Base-by-base conservation (phyloP, 257 asterid genomes). In the Solanum clarkiae region DNA sequence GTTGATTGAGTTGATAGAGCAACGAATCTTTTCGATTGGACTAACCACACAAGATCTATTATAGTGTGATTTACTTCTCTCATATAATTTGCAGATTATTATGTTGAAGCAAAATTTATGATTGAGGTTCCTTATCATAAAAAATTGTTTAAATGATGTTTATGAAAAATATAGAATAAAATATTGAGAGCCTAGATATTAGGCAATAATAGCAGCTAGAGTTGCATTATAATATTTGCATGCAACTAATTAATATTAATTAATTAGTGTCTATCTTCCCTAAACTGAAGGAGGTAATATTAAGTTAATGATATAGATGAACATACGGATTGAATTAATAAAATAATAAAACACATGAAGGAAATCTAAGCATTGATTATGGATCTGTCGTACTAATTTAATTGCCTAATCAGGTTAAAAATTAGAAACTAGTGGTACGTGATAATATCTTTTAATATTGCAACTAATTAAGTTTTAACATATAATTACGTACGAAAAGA, bases 341-440 rank as follows among this genome's bases (percentile, higher is more conserved):
- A 47, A 10, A 56, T 44, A 20, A 47, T 47, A 71, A 26, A 7
- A n/a, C 55, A 16, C 55, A 59, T 15, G 54, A 36, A 45, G 70
- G 26, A 66, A 45, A 85, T 68, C 85, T 36, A 24, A 68, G 47
- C 72, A 11, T 85, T 66, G 84, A 83, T 85, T 83, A 71, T 55
- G 80, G 49, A 81, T 85, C 62, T 74, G 56, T 82, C 69, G 29
- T 10, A 55, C 51, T 57, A 75, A 79, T 84, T 47, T 32, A 42
- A 49, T 87, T 87, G 66, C 82, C 81, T 83, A 51, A 86, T 40
- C 70, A 83, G 36, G 65, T 82, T 83, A 44, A 36, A 16, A 29
- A 40, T 65, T 42, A 75, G 32, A 59, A 44, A 20, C 49, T 45
- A 72, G 56, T 81, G 40, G 44, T 65, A 29, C 51, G 32, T 40